Conservation (phyloP, 441 rosid genomes). For the Populus tomentosa region DNA sequence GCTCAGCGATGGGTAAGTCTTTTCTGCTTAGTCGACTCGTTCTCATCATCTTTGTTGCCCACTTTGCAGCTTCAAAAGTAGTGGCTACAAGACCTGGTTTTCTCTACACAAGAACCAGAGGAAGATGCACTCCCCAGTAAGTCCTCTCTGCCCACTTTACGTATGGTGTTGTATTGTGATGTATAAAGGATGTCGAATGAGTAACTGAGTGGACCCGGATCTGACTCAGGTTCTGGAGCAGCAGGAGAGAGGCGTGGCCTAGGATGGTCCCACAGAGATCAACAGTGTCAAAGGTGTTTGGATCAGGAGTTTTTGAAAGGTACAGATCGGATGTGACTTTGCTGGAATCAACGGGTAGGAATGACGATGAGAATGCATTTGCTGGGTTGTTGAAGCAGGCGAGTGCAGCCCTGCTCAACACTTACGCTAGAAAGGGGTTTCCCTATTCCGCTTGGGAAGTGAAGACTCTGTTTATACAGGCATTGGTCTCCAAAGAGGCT, state of each 20-base stretch:
- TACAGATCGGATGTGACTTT: slow-evolving; percentile 74
- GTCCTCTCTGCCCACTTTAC: not conserved
- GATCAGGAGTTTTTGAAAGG: slow-evolving; percentile 55
- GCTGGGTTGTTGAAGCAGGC: slow-evolving; percentile 57
- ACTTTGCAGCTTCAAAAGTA: slow-evolving; percentile 20
- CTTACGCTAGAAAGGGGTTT: slow-evolving; percentile 58
- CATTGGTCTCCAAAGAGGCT: slow-evolving; percentile 56
- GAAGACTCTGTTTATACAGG: slow-evolving; percentile 64
- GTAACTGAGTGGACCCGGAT: no score
- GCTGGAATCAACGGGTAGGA: slow-evolving; percentile 56
- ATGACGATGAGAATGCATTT: slow-evolving; percentile 51
- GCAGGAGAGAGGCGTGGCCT: slow-evolving; percentile 76
- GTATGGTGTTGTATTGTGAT: no score
- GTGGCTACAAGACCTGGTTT: slow-evolving; percentile 41
- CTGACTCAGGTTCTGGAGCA: slow-evolving; percentile 69
- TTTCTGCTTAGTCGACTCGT: slow-evolving; percentile 24
- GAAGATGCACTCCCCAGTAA: slow-evolving; percentile 86
- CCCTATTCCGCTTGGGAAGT: slow-evolving; percentile 75
- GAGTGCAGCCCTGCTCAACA: slow-evolving; percentile 74
- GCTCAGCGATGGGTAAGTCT: slow-evolving; percentile 20
- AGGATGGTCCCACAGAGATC: slow-evolving; percentile 79
- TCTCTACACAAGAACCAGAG: slow-evolving; percentile 58
- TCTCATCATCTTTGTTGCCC: slow-evolving; percentile 27
- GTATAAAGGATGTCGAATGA: no score
- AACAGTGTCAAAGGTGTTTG: slow-evolving; percentile 71